Base-by-base conservation (phyloP, 768 basidiomycete genomes). In the Saitozyma podzolica region DNA sequence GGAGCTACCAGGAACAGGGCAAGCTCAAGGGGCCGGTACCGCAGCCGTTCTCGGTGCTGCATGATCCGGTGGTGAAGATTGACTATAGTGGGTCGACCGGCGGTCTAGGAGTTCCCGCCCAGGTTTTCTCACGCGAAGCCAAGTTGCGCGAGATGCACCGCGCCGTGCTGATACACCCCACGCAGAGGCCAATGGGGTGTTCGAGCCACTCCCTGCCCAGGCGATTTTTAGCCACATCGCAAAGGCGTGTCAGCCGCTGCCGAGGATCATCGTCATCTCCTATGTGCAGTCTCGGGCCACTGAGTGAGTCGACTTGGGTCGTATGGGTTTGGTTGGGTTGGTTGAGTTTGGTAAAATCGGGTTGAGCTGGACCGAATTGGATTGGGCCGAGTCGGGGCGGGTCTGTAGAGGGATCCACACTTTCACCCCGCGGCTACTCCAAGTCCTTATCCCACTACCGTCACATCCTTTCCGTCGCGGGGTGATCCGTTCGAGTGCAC, bases 71-170 rank as follows among this genome's bases (percentile, higher is more conserved):
- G 5, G 49, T 79, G 41, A 77, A 77, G 60, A 65, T 79, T 43
- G 78, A 79, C 56, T 75, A 76, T 58, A 56, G 78, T 79, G 62
- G 67, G 78, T 72, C n/a, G n/a, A n/a, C n/a, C n/a, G n/a, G n/a
- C n/a, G 20, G 13, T 9, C 29, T 9, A 3, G 16, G 50, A 55
- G n/a, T 14, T 2, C 17, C 0, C n/a, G 3, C 43, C 40, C 2
- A 2, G 11, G 11, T 3, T 47, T 7, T 20, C 50, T 61, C 13
- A 19, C 14, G 4, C 20, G 41, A 45, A n/a, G n/a, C 29, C 5
- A 5, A 29, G 29, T 29, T 29, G 29, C 29, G 29, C 29, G 5
- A 29, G 2, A 2, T 29, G 29, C 29, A 5, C 5, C 29, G 29
- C 29, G 29, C 29, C 29, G 29, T 29, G 29, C 29, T 29, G 29